Evolutionary conservation across 805 yeast genomes (phyloP).

Genomic region (Saccharomyces jurei): DNA sequence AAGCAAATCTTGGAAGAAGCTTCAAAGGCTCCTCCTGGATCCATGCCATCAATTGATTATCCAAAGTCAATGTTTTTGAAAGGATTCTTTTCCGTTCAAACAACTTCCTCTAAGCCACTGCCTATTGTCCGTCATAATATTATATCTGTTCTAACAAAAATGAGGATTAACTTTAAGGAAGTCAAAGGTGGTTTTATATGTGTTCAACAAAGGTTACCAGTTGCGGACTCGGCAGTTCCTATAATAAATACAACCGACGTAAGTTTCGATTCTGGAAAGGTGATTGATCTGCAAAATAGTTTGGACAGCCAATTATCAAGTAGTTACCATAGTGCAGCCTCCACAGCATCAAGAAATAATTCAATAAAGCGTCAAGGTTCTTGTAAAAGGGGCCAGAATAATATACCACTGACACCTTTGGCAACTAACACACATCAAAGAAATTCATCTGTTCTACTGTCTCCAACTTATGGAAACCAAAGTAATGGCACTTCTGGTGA

Average conservation of each 20-base stretch:
- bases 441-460: conserved; percentile 19
- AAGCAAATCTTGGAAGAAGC: conserved; percentile 41
- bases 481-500: conserved; percentile 20
- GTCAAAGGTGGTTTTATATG: conserved; percentile 93
- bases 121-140: conserved; percentile 82
- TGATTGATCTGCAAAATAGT: not conserved
- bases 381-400: conserved; percentile 27
- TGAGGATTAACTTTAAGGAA: conserved; percentile 78
- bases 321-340: not conserved
- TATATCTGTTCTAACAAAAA: conserved; percentile 61
- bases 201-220: conserved; percentile 44
- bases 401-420: conserved; percentile 49
- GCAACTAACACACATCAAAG: conserved; percentile 32
- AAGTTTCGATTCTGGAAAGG: not conserved
- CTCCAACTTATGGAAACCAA: conserved; percentile 21
- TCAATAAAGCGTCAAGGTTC: conserved; percentile 35
- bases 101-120: conserved; percentile 86
- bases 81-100: conserved; percentile 91
- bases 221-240: not conserved
- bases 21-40: conserved; percentile 56
- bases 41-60: conserved; percentile 91
- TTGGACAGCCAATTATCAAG: not conserved
- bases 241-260: not conserved
- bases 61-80: conserved; percentile 85
- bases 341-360: conserved; percentile 20